Conservation (phyloP, 208 protist genomes). For the Novymonas esmeraldas region DNA sequence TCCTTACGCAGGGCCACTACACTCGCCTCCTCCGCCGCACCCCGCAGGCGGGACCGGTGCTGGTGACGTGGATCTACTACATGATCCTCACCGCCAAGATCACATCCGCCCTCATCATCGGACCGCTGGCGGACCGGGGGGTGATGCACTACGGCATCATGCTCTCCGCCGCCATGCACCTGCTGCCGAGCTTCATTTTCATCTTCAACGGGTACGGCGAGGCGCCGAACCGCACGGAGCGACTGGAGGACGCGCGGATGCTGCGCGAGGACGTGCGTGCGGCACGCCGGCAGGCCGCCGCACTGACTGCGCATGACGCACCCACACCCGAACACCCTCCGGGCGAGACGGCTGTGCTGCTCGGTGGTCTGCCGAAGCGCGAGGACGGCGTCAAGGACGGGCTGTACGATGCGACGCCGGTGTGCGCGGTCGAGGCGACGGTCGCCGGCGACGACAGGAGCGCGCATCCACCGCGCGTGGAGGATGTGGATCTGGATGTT, state of each 20-base stretch:
- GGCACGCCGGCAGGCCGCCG: conserved; percentile 8
- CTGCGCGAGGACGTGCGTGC: conserved; percentile 26
- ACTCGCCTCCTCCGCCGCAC: conserved; percentile 59
- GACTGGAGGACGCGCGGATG: conserved; percentile 39
- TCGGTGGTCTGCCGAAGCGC: too few relatives aligned
- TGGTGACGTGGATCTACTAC: conserved; percentile 76
- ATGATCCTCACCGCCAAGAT: conserved; percentile 51
- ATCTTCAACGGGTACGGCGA: conserved; percentile 66
- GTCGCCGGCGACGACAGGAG: background rate
- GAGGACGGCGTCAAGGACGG: too few relatives aligned
- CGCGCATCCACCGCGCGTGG: conserved; percentile 3
- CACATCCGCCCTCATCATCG: conserved; percentile 44
- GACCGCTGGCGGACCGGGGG: conserved; percentile 53
- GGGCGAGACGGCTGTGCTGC: too few relatives aligned
- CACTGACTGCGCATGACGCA: too few relatives aligned
- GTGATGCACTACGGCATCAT: conserved; percentile 43
- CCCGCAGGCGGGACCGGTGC: conserved; percentile 41
- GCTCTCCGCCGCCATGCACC: conserved; percentile 50
- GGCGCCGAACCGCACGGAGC: conserved; percentile 56
- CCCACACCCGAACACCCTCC: too few relatives aligned
- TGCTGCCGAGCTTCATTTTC: conserved; percentile 57
- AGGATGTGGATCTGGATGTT: too few relatives aligned
- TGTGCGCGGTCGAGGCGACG: too few relatives aligned
- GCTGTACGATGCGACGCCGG: too few relatives aligned
- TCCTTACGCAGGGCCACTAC: conserved; percentile 77